Conservation (phyloP, 2,329 filamentous ascomycete species). For the Colletotrichum sp. region DNA sequence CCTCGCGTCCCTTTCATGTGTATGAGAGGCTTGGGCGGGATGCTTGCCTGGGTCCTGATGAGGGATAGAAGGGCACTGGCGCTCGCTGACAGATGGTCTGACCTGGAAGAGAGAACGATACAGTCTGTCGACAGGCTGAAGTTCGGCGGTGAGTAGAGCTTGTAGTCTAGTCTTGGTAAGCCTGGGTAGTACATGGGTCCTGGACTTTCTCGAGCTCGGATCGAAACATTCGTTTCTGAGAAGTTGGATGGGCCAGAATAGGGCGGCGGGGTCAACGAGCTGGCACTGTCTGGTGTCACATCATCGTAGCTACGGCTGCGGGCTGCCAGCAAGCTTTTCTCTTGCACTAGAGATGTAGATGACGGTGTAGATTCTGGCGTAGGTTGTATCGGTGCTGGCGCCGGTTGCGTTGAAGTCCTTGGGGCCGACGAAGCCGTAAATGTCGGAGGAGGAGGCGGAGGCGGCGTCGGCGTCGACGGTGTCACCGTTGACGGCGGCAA, state of each 20-base stretch:
- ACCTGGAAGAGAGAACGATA: slow-evolving; percentile 51
- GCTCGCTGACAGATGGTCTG: slow-evolving; percentile 53
- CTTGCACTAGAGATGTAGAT: neutral
- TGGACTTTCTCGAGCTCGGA: slow-evolving; percentile 15
- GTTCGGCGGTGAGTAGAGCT: slow-evolving; percentile 55
- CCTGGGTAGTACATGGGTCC: slow-evolving; percentile 47
- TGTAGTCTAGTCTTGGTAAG: slow-evolving; percentile 54
- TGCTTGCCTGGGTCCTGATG: slow-evolving; percentile 51
- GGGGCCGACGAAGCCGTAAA: neutral
- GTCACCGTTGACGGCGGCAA: neutral
- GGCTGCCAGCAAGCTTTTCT: neutral
- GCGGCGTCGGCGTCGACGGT: neutral
- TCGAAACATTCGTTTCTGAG: slow-evolving; percentile 11
- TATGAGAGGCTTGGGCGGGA: slow-evolving; percentile 61
- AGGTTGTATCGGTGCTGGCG: neutral
- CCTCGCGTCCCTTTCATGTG: slow-evolving; percentile 52
- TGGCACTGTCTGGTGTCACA: neutral
- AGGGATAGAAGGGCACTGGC: slow-evolving; percentile 49
- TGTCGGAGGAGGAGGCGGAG: too few relatives aligned
- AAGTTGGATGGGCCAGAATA: slow-evolving; percentile 37
- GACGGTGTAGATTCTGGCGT: neutral
- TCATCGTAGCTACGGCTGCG: neutral
- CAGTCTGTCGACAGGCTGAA: slow-evolving; percentile 57
- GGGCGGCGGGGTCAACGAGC: slow-evolving; percentile 30
- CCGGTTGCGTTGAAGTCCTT: neutral